phyloP scores from a whole-genome alignment of 1,284 basidiomycete genomes.

The Sparassis latifolia region DNA sequence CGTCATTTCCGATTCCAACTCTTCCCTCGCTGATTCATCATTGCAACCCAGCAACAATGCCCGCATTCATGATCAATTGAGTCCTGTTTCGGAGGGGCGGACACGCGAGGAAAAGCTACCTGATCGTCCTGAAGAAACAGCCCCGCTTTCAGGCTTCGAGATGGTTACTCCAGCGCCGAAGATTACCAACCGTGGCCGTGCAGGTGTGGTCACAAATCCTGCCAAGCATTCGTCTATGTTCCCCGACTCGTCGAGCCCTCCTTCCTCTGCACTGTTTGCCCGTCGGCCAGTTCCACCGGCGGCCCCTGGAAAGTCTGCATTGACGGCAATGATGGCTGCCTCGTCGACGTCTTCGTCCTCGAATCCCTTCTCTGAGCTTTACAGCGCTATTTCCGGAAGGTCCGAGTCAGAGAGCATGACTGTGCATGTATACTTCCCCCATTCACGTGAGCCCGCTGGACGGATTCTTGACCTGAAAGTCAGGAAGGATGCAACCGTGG shows the following conservation, averaged over 20 bases:
- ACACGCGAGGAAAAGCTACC: conserved; percentile 20
- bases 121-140: conserved; percentile 17
- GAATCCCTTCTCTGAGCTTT: conserved; percentile 81
- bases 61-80: conserved; percentile 48
- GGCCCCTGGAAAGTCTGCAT: conserved; percentile 43
- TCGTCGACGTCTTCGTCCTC: conserved; percentile 49
- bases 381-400: conserved; percentile 73
- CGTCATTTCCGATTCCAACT: conserved; percentile 42
- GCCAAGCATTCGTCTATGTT: neutral
- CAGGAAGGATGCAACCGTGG: conserved; percentile 84
- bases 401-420: conserved; percentile 57
- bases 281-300: conserved; percentile 41
- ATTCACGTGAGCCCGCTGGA: conserved; percentile 57
- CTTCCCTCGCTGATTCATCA: conserved; percentile 37
- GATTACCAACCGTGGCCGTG: neutral
- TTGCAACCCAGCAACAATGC: conserved; percentile 34
- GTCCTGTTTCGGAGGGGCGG: conserved; percentile 57
- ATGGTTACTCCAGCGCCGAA: conserved; percentile 33
- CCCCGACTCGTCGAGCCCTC: neutral
- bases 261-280: conserved; percentile 34
- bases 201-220: neutral
- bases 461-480: conserved; percentile 64
- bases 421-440: conserved; percentile 86
- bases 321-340: conserved; percentile 62
- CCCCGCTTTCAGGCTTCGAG: conserved; percentile 38